Evolutionary conservation across 2,329 filamentous ascomycete species (phyloP).

Genomic region (Emergomyces orientalis): DNA sequence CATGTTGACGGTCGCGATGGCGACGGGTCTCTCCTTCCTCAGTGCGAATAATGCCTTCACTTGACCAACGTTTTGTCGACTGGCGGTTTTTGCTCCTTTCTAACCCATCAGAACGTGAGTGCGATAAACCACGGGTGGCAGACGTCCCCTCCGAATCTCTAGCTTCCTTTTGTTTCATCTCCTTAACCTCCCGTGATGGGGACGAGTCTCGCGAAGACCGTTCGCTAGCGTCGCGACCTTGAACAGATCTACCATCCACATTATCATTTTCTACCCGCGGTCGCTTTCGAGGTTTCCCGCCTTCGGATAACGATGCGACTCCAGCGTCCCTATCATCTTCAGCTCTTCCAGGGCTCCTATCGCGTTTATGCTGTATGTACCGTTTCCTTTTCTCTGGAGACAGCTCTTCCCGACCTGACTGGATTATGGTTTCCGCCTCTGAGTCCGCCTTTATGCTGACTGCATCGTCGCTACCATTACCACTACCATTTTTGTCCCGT

Average conservation of each 20-base stretch:
- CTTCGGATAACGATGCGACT: constrained; percentile 18
- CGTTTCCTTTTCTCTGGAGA: constrained; percentile 40
- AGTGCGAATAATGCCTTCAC: constrained; percentile 22
- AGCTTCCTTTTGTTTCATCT: constrained; percentile 30
- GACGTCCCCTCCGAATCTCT: constrained; percentile 25
- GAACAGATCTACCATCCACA: constrained; percentile 18
- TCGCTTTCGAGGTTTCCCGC: constrained; percentile 24
- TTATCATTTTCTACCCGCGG: constrained; percentile 24
- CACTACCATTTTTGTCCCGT: constrained; percentile 5
- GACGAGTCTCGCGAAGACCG: constrained; percentile 22
- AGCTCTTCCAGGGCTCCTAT: constrained; percentile 8
- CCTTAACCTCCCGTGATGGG: constrained; percentile 26
- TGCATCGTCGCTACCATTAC: constrained; percentile 23
- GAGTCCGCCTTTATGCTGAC: constrained; percentile 36
- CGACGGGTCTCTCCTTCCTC: constrained; percentile 20
- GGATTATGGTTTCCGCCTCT: constrained; percentile 43
- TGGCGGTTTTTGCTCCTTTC: constrained; percentile 18
- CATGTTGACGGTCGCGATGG: constrained; percentile 16
- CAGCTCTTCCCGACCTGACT: constrained; percentile 38
- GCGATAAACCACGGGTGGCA: constrained; percentile 18
- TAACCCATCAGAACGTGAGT: constrained; percentile 13
- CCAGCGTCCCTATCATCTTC: constrained; percentile 17
- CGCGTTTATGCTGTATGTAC: constrained; percentile 31
- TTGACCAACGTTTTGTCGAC: constrained; percentile 31
- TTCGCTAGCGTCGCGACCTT: constrained; percentile 19